phyloP scores from a whole-genome alignment of 2,329 filamentous ascomycete genomes.

The Pestalotiopsis fici region DNA sequence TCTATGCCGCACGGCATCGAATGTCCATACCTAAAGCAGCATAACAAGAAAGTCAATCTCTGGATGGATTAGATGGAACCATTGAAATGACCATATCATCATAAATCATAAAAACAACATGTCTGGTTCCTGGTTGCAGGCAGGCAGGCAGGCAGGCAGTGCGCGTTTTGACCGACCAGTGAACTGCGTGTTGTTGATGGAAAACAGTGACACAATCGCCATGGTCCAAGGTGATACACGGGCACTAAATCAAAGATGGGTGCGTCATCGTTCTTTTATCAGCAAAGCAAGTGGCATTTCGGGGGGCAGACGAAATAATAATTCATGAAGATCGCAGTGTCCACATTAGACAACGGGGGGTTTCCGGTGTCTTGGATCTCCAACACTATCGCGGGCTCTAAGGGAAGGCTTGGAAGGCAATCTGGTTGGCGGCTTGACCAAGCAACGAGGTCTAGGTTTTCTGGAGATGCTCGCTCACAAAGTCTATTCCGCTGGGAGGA shows the following conservation, averaged over 20 bases:
- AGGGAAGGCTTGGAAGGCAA: background rate
- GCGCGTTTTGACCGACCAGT: background rate
- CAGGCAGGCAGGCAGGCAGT: background rate
- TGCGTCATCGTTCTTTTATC: constrained; percentile 10
- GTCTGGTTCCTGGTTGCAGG: background rate
- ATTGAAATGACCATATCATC: background rate
- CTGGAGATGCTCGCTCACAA: background rate
- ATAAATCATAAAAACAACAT: background rate
- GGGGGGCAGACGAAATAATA: constrained; percentile 6
- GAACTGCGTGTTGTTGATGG: background rate
- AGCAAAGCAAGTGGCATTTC: constrained; percentile 9
- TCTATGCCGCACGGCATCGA: background rate
- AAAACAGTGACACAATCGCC: constrained; percentile 9
- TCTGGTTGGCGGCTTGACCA: background rate
- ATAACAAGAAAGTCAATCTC: no score
- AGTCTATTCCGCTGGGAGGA: background rate
- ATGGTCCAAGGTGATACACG: constrained; percentile 12
- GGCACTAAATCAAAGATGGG: background rate
- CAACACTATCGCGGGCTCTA: background rate
- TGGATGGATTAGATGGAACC: no score
- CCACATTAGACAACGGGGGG: background rate
- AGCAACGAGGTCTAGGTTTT: background rate
- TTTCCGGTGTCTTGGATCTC: background rate
- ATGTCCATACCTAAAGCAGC: background rate
- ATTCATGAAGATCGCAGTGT: constrained; percentile 12